Evolutionary conservation across 2,329 filamentous ascomycete genomes (phyloP).

Genomic region (Cercospora beticola): DNA sequence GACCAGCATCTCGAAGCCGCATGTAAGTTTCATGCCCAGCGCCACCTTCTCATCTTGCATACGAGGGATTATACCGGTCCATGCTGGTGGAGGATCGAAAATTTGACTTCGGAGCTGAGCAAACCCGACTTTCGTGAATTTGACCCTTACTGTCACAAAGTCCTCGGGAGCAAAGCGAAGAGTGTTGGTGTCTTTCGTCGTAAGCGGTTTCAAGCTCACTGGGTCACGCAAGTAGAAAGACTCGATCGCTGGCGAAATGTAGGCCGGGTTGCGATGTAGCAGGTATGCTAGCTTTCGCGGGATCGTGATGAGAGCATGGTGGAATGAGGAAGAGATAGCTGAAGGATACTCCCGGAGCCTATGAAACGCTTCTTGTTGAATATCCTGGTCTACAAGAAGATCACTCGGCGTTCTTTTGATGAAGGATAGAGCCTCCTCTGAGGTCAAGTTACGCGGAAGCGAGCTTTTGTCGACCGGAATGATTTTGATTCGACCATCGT

Average conservation of each 20-base stretch:
- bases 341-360: conserved; percentile 78
- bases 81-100: conserved; percentile 65
- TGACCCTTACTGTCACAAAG: conserved; percentile 73
- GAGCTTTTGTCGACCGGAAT: conserved; percentile 55
- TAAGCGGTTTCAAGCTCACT: conserved; percentile 67
- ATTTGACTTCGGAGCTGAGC: conserved; percentile 87
- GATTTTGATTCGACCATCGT: conserved; percentile 71
- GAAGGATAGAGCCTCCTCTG: conserved; percentile 63
- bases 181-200: conserved; percentile 53
- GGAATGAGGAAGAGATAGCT: conserved; percentile 72
- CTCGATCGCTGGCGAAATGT: conserved; percentile 81
- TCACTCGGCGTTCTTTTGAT: conserved; percentile 58
- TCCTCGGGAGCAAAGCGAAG: conserved; percentile 73
- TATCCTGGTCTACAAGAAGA: conserved; percentile 68
- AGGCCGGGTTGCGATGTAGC: conserved; percentile 70
- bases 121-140: conserved; percentile 85
- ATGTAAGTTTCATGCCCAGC: conserved; percentile 83
- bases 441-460: conserved; percentile 53
- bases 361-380: conserved; percentile 90
- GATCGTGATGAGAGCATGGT: conserved; percentile 70
- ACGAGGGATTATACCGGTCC: conserved; percentile 47
- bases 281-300: conserved; percentile 81
- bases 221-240: conserved; percentile 90
- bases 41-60: conserved; percentile 51
- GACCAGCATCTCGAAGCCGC: conserved; percentile 86